phyloP scores from a whole-genome alignment of 2,329 filamentous ascomycete species.

The Sordariomycetes sp. region DNA sequence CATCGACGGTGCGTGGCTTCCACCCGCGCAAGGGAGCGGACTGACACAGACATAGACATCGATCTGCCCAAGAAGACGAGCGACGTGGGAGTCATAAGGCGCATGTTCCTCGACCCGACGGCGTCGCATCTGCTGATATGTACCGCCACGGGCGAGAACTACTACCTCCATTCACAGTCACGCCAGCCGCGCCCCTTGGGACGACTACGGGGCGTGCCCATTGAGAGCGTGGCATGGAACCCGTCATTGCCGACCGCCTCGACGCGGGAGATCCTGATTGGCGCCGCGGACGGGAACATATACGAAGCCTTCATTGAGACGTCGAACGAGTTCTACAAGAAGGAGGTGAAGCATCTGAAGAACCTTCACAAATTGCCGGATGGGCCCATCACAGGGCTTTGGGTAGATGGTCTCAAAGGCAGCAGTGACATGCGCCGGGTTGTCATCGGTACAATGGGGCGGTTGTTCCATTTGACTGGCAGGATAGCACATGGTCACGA shows the following conservation, averaged over 20 bases:
- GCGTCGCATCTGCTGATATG: conserved; percentile 90
- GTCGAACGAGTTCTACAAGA: conserved; percentile 86
- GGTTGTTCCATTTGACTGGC: conserved; percentile 73
- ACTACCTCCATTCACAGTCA: conserved; percentile 93
- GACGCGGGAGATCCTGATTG: conserved; percentile 87
- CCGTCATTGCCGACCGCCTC: conserved; percentile 86
- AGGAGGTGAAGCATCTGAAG: conserved; percentile 89
- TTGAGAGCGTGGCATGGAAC: conserved; percentile 92
- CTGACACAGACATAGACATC: conserved; percentile 55
- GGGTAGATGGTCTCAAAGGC: conserved; percentile 66
- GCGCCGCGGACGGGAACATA: conserved; percentile 85
- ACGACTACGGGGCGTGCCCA: conserved; percentile 73
- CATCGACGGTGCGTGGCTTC: conserved; percentile 64
- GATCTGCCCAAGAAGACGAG: conserved; percentile 89
- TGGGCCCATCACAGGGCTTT: conserved; percentile 76
- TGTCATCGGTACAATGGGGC: conserved; percentile 68
- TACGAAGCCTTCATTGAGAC: conserved; percentile 96
- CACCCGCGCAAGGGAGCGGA: not conserved
- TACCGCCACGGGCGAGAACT: conserved; percentile 89
- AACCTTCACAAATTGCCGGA: conserved; percentile 74
- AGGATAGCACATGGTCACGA: conserved; percentile 68
- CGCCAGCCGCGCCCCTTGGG: conserved; percentile 76
- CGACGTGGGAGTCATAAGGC: conserved; percentile 84
- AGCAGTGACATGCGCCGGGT: conserved; percentile 66
- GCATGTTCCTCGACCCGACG: conserved; percentile 95